phyloP scores from a whole-genome alignment of 768 basidiomycete genomes.

The Pleurotus salmoneostramineus region DNA sequence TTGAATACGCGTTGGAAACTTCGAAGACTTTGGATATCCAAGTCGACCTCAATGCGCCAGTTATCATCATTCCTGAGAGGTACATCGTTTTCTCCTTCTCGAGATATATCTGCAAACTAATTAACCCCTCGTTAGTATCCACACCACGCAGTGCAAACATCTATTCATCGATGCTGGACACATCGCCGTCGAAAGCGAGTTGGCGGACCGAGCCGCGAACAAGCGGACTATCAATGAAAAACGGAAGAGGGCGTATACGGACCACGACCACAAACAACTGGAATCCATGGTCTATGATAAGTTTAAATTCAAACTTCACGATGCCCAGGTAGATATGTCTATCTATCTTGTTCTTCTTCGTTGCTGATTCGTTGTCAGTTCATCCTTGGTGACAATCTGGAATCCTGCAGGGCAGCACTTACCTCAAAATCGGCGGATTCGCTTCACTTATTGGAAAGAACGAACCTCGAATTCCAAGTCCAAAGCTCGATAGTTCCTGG shows the following conservation, averaged over 20 bases:
- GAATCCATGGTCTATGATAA: slow-evolving; percentile 97
- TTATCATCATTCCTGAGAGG: slow-evolving; percentile 97
- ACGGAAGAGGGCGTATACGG: slow-evolving; percentile 77
- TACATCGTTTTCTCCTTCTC: slow-evolving; percentile 25
- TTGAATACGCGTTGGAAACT: slow-evolving; percentile 89
- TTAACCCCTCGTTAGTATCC: slow-evolving; percentile 49
- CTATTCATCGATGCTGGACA: slow-evolving; percentile 95
- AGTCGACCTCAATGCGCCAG: slow-evolving; percentile 93
- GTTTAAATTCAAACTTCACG: slow-evolving; percentile 73
- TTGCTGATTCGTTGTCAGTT: slow-evolving; percentile 56
- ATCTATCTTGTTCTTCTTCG: slow-evolving; percentile 5
- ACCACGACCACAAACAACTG: slow-evolving; percentile 81
- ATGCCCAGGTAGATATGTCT: slow-evolving; percentile 70
- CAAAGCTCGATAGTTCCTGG: slow-evolving; percentile 92
- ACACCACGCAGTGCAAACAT: slow-evolving; percentile 73
- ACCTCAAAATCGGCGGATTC: slow-evolving; percentile 48
- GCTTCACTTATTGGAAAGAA: slow-evolving; percentile 88
- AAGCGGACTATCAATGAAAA: slow-evolving; percentile 71
- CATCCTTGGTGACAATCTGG: slow-evolving; percentile 79
- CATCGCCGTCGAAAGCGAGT: slow-evolving; percentile 87
- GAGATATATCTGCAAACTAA: not conserved
- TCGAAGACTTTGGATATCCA: slow-evolving; percentile 97
- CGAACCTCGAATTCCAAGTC: slow-evolving; percentile 83
- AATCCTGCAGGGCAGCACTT: slow-evolving; percentile 80
- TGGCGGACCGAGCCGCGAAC: slow-evolving; percentile 80